phyloP scores from a whole-genome alignment of 2,329 filamentous ascomycete species.

The Diaporthe nobilis region DNA sequence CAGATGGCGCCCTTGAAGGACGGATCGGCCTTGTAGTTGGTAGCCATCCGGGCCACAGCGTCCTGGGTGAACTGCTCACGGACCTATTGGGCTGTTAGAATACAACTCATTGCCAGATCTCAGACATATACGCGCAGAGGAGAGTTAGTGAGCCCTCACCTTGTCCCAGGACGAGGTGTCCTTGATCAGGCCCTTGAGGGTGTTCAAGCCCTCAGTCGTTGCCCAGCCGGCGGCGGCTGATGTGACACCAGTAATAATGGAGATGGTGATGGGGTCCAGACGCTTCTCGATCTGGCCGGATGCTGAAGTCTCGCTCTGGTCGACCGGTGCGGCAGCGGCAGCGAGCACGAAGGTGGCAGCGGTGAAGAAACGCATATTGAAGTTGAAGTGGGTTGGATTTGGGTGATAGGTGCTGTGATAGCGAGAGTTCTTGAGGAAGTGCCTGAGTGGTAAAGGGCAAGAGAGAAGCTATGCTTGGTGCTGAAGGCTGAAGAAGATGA shows the following conservation, averaged over 20 bases:
- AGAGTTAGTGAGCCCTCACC: not conserved
- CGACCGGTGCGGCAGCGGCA: not conserved
- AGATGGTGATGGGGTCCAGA: constrained; percentile 4
- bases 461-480: not conserved
- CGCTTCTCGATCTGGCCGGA: constrained; percentile 23
- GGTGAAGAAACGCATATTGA: constrained; percentile 8
- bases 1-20: constrained; percentile 20
- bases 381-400: not conserved
- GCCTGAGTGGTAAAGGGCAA: not conserved
- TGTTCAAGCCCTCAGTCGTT: not conserved
- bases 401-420: not conserved
- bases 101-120: not conserved
- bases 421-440: not conserved
- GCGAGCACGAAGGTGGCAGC: not conserved
- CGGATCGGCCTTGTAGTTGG: constrained; percentile 21
- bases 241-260: not conserved
- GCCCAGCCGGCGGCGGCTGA: constrained; percentile 6
- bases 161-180: constrained; percentile 1
- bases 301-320: not conserved
- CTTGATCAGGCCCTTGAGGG: constrained; percentile 9
- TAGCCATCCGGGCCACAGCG: constrained; percentile 8
- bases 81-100: not conserved
- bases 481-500: constrained; percentile 1
- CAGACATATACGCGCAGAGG: not conserved
- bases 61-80: constrained; percentile 20